These are phyloP conservation scores for Metschnikowia drakensbergensis DNA, from an alignment of 805 yeast genomes.

Conservation along the genomic window DNA sequence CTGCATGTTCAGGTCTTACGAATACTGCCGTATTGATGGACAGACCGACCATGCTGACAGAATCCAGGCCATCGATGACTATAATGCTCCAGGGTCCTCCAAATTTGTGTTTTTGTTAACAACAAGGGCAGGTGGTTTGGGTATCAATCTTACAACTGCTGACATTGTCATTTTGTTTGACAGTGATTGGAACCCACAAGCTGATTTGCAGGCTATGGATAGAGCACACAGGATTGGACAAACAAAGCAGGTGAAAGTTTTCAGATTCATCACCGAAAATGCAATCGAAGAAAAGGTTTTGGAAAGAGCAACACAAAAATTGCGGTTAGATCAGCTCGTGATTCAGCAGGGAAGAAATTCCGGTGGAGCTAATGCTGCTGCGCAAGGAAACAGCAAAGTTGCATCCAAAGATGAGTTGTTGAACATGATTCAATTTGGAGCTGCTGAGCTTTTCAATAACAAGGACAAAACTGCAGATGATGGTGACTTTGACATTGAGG, in stretches of 20 bases:
- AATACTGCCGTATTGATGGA: slow-evolving; percentile 80
- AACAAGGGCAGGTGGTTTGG: slow-evolving; percentile 88
- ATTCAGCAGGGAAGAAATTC: slow-evolving; percentile 67
- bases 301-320: slow-evolving; percentile 77
- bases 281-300: slow-evolving; percentile 81
- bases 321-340: slow-evolving; percentile 75
- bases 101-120: slow-evolving; percentile 75
- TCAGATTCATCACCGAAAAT: slow-evolving; percentile 72
- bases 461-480: slow-evolving; percentile 34
- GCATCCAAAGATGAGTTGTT: slow-evolving; percentile 67
- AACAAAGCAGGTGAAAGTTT: slow-evolving; percentile 77
- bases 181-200: slow-evolving; percentile 89
- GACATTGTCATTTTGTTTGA: slow-evolving; percentile 73
- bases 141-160: slow-evolving; percentile 78
- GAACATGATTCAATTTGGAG: slow-evolving; percentile 82
- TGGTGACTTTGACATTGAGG: slow-evolving; percentile 57
- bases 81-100: slow-evolving; percentile 67
- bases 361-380: slow-evolving; percentile 25
- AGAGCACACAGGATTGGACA: slow-evolving; percentile 88
- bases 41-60: slow-evolving; percentile 78
- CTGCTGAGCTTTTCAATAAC: slow-evolving; percentile 54
- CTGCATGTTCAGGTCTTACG: slow-evolving; percentile 62
- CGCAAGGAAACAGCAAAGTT: slow-evolving; percentile 34
- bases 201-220: slow-evolving; percentile 87
- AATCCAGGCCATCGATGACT: slow-evolving; percentile 71